Evolutionary conservation across 2,329 filamentous ascomycete genomes (phyloP).

Genomic region (Phialophora tarda): DNA sequence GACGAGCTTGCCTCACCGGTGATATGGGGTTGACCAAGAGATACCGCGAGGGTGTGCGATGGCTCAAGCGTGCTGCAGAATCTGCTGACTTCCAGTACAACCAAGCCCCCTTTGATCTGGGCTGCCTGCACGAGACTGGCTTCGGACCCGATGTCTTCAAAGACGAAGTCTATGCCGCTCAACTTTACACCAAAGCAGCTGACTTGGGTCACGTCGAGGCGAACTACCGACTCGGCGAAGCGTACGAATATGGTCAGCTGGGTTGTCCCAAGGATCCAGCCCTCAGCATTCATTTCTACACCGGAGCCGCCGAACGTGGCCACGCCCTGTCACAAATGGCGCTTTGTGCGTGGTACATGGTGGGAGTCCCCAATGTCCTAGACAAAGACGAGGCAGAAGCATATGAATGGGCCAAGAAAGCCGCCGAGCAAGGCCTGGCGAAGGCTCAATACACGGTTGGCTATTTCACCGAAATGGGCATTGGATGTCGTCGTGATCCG

Average conservation of each 20-base stretch:
- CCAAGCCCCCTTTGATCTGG: constrained; percentile 87
- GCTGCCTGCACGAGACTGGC: constrained; percentile 85
- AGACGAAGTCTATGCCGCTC: constrained; percentile 87
- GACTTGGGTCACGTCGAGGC: constrained; percentile 89
- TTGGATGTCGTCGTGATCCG: constrained; percentile 91
- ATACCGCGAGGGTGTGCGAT: constrained; percentile 91
- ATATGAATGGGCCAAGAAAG: constrained; percentile 90
- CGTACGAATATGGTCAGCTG: constrained; percentile 90
- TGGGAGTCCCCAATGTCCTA: constrained; percentile 87
- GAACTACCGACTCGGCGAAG: constrained; percentile 87
- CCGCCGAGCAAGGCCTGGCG: constrained; percentile 77
- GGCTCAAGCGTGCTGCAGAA: constrained; percentile 92
- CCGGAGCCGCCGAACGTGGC: constrained; percentile 81
- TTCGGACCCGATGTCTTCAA: constrained; percentile 93
- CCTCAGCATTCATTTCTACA: constrained; percentile 97
- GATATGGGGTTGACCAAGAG: constrained; percentile 83
- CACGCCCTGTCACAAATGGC: constrained; percentile 96
- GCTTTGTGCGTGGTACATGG: constrained; percentile 97
- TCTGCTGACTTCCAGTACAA: constrained; percentile 92
- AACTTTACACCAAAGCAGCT: constrained; percentile 91
- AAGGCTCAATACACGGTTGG: constrained; percentile 92
- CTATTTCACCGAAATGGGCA: constrained; percentile 98
- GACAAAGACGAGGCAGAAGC: constrained; percentile 96
- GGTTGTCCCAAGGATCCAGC: constrained; percentile 89
- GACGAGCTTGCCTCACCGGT: constrained; percentile 85